These are phyloP conservation scores for Viola odorata DNA, from an alignment of 345 rosid genomes.

Conservation along the genomic window DNA sequence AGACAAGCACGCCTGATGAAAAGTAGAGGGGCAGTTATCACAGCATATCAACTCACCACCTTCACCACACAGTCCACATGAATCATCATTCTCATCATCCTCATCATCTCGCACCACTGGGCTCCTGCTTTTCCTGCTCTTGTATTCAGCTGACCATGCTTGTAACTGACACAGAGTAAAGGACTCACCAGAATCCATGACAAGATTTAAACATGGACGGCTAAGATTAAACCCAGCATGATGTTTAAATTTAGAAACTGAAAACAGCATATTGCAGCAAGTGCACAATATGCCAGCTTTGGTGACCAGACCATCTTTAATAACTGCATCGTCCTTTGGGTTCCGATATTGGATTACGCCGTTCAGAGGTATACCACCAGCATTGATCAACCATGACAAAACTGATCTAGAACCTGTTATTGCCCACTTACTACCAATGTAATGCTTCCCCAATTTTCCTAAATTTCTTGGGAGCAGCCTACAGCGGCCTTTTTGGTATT, in stretches of 20 bases:
- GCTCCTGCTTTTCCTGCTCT: slow-evolving; percentile 47
- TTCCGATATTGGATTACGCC: slow-evolving; percentile 76
- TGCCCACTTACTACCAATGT: slow-evolving; percentile 40
- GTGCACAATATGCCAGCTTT: slow-evolving; percentile 68
- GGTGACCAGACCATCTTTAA: slow-evolving; percentile 69
- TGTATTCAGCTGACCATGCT: slow-evolving; percentile 90
- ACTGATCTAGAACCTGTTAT: slow-evolving; percentile 56
- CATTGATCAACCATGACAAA: slow-evolving; percentile 66
- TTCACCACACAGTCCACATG: slow-evolving; percentile 91
- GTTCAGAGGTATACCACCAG: slow-evolving; percentile 49
- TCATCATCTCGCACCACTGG: slow-evolving; percentile 43
- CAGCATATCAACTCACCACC: slow-evolving; percentile 94
- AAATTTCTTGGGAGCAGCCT: slow-evolving; percentile 57
- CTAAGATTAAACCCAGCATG: slow-evolving; percentile 71
- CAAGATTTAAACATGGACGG: slow-evolving; percentile 75
- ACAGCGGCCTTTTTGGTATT: slow-evolving; percentile 50
- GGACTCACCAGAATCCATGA: slow-evolving; percentile 78
- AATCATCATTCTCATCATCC: slow-evolving; percentile 86
- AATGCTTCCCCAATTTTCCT: slow-evolving; percentile 40
- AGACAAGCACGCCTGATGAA: slow-evolving; percentile 77
- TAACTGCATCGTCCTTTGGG: slow-evolving; percentile 49
- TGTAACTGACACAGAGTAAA: slow-evolving; percentile 69
- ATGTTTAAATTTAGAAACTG: slow-evolving; percentile 66
- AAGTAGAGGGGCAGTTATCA: slow-evolving; percentile 90
- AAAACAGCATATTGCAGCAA: slow-evolving; percentile 61